phyloP scores from a whole-genome alignment of 306 rosid species.

The Lotus japonicus region DNA sequence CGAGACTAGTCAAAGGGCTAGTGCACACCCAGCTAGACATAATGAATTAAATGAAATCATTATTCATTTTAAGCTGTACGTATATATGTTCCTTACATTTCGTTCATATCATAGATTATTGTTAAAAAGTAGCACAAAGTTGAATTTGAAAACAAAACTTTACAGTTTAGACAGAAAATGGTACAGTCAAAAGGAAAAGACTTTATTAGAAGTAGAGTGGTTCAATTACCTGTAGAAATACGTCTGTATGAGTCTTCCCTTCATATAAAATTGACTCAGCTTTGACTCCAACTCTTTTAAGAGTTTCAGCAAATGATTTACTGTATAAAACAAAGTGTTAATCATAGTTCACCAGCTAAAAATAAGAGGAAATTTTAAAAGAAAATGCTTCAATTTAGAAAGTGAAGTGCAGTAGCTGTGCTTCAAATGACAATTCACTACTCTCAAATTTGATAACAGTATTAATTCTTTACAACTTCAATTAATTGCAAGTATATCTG shows the following conservation, averaged over 20 bases:
- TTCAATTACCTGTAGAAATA: conserved; percentile 79
- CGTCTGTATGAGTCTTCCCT: conserved; percentile 86
- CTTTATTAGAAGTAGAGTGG: conserved; percentile 5
- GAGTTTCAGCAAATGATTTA: conserved; percentile 71
- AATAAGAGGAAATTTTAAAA: neutral
- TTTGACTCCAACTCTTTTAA: conserved; percentile 56
- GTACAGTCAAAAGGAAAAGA: neutral
- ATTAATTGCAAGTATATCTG: too few relatives aligned
- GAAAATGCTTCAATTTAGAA: conserved; percentile 1
- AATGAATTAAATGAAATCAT: neutral
- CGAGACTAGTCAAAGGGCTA: too few relatives aligned
- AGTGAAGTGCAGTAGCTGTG: neutral
- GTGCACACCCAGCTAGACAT: too few relatives aligned
- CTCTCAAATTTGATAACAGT: neutral
- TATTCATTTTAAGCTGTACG: neutral
- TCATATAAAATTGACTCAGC: conserved; percentile 69
- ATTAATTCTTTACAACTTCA: too few relatives aligned
- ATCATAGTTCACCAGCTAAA: neutral
- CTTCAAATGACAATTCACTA: neutral
- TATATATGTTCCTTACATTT: neutral
- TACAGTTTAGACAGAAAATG: neutral
- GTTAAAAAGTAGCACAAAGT: neutral
- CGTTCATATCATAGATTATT: neutral
- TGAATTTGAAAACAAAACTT: neutral
- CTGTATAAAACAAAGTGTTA: conserved; percentile 39